A percentile compares a stretch with the other conserved stretches of the same genome.
Evolutionary conservation across 208 protist genomes (phyloP).

Genomic region (Leishmania major): DNA sequence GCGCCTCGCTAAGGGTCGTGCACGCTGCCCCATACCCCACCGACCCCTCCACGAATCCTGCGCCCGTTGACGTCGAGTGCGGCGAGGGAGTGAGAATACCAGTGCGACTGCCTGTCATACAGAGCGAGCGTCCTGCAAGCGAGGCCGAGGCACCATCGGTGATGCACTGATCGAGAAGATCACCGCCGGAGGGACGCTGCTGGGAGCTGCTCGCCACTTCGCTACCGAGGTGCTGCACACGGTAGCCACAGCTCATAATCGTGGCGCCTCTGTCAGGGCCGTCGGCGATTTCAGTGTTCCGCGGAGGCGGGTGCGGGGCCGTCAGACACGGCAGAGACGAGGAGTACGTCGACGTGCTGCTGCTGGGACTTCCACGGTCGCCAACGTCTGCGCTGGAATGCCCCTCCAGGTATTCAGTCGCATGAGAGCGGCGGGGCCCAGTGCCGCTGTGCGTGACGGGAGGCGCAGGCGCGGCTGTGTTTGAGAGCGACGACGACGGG

Average conservation of each 20-base stretch:
- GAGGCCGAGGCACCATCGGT: neutral
- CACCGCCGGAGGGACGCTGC: neutral
- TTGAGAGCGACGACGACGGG: neutral
- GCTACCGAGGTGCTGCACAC: neutral
- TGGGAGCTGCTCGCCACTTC: neutral
- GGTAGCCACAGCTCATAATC: neutral
- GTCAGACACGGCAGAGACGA: neutral
- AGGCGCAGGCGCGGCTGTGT: neutral
- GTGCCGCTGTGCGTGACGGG: neutral
- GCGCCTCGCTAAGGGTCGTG: neutral
- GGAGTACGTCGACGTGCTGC: constrained; percentile 6
- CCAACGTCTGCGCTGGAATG: neutral
- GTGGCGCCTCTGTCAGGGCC: neutral
- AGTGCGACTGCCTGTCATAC: constrained; percentile 11
- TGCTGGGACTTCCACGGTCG: neutral
- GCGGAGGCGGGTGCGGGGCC: neutral
- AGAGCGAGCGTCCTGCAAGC: neutral
- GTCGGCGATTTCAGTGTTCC: neutral
- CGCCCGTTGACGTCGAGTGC: neutral
- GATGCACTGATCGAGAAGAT: neutral
- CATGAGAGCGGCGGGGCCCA: neutral
- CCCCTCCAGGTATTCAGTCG: neutral
- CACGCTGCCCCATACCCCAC: no score
- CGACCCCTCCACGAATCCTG: neutral
- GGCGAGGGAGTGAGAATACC: neutral